A percentile compares a stretch with the other conserved stretches of the same genome.
These are phyloP conservation scores for Pezicula radicicola DNA, from an alignment of 2,329 filamentous ascomycete species.

Conservation along the genomic window DNA sequence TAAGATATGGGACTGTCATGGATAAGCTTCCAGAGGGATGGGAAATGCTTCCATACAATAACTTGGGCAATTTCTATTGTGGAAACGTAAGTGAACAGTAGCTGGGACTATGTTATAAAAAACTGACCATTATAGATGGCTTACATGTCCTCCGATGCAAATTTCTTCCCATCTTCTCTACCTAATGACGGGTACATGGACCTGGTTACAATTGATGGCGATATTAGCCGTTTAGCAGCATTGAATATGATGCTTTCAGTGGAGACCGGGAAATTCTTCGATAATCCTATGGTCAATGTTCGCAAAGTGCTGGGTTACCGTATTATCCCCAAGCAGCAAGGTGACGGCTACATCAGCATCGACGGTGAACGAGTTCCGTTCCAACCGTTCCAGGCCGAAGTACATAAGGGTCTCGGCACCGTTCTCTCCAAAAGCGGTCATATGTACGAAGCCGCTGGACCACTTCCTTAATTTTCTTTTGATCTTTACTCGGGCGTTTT, in stretches of 20 bases:
- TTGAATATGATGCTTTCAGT: conserved; percentile 70
- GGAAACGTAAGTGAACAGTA: conserved; percentile 64
- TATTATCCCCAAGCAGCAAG: conserved; percentile 70
- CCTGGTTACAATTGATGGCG: conserved; percentile 75
- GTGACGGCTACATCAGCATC: conserved; percentile 84
- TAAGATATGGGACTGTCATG: conserved; percentile 77
- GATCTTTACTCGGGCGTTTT: conserved; percentile 7
- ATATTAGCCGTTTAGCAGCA: conserved; percentile 64
- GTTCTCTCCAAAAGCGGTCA: conserved; percentile 75
- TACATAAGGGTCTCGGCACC: conserved; percentile 78
- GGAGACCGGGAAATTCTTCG: conserved; percentile 73
- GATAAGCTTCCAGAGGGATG: conserved; percentile 77
- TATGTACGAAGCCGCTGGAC: conserved; percentile 63
- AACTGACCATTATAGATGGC: conserved; percentile 60
- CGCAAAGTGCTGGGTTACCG: conserved; percentile 86
- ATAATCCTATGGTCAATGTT: conserved; percentile 74
- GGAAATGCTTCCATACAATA: conserved; percentile 70
- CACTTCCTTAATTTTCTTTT: conserved; percentile 3
- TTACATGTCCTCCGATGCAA: conserved; percentile 81
- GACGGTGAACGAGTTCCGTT: conserved; percentile 89
- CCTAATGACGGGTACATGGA: conserved; percentile 86
- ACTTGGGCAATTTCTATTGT: conserved; percentile 87
- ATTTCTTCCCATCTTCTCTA: conserved; percentile 83
- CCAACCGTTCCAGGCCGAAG: conserved; percentile 85
- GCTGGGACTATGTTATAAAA: neutral